Conservation (phyloP, 2,329 filamentous ascomycete species). For the Metarhizium rileyi region DNA sequence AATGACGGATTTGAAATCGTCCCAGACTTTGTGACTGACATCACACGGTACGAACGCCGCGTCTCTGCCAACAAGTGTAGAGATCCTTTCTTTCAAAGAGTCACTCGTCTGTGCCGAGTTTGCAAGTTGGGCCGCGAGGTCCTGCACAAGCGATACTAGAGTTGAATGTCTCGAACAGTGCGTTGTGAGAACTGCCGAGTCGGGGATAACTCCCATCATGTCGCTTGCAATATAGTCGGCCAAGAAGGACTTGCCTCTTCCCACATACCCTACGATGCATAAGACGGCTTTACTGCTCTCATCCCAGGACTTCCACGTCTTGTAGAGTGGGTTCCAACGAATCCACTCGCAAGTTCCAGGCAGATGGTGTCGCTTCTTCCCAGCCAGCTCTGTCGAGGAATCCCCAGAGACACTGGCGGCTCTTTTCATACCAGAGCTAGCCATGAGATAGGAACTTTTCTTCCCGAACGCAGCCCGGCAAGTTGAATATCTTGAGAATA, state of each 20-base stretch:
- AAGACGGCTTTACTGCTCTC: not conserved
- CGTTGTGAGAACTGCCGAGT: not conserved
- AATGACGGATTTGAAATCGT: not conserved
- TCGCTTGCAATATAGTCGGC: not conserved
- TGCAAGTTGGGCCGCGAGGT: not conserved
- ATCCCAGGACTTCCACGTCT: not conserved
- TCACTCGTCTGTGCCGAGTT: not conserved
- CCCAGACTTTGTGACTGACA: not conserved
- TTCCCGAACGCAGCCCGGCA: not conserved
- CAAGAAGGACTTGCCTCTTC: not conserved
- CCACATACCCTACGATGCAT: not conserved
- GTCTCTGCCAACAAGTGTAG: not conserved
- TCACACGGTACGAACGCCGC: not conserved
- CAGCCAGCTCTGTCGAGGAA: not conserved
- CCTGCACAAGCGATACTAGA: not conserved
- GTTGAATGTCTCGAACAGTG: not conserved
- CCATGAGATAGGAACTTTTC: not conserved
- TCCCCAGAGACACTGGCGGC: not conserved
- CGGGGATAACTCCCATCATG: not conserved
- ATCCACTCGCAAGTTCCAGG: not conserved
- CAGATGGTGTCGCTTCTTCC: not conserved
- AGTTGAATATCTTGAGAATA: not conserved
- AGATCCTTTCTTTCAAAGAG: not conserved
- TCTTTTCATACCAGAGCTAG: not conserved
- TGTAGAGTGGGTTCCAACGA: not conserved